Percentiles rank a stretch among this genome's conserved stretches.
phyloP scores from a whole-genome alignment of 257 asterid genomes.

The Nemophila menziesii region DNA sequence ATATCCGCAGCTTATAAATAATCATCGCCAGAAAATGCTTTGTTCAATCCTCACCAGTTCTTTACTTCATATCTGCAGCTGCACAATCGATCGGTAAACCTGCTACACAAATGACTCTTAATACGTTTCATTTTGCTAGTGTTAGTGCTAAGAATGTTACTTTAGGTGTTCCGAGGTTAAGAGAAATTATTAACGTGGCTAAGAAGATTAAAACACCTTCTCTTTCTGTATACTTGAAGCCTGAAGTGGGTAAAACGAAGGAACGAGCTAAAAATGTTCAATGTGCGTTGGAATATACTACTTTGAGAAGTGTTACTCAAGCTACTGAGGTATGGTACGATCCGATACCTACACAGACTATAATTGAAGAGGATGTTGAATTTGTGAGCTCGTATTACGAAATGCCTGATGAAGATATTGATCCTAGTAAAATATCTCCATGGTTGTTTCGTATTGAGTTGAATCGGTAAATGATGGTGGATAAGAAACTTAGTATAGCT shows the following conservation, averaged over 20 bases:
- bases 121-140: conserved; percentile 98
- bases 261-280: conserved; percentile 94
- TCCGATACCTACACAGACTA: conserved; percentile 87
- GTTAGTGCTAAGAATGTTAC: conserved; percentile 99
- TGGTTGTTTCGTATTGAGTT: conserved; percentile 95
- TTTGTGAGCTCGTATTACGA: conserved; percentile 90
- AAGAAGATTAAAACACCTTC: conserved; percentile 95
- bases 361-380: conserved; percentile 84
- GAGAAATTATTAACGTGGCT: conserved; percentile 97
- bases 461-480: conserved; percentile 99
- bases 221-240: conserved; percentile 79
- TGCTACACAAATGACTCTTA: conserved; percentile 99
- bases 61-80: no score
- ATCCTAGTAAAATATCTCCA: conserved; percentile 91
- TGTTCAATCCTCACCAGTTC: no score
- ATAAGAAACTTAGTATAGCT: conserved; percentile 97
- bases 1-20: no score
- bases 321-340: conserved; percentile 99
- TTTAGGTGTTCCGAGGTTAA: conserved; percentile 93
- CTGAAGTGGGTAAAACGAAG: conserved; percentile 63
- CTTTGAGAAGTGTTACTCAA: conserved; percentile 86
- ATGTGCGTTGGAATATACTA: conserved; percentile 92
- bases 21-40: no score
- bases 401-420: conserved; percentile 97
- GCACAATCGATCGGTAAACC: conserved; percentile 98